These are phyloP conservation scores for Penicillium nucicola DNA, from an alignment of 495 filamentous ascomycete genomes.

Conservation along the genomic window DNA sequence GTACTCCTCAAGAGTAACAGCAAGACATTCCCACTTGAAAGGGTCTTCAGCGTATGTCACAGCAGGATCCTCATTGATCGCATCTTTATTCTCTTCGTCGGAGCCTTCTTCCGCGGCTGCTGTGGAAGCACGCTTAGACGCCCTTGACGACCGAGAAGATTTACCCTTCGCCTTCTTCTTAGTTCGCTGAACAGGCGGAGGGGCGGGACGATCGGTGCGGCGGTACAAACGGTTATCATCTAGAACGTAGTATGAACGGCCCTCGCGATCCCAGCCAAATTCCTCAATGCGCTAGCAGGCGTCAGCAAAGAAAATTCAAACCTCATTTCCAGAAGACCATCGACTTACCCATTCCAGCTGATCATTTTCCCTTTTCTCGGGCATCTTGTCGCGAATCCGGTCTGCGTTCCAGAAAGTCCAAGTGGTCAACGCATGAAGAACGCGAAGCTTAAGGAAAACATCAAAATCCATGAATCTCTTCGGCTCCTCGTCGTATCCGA, in stretches of 20 bases:
- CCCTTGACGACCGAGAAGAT: slow-evolving; percentile 64
- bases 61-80: slow-evolving; percentile 12
- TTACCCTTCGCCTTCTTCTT: slow-evolving; percentile 78
- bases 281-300: slow-evolving; percentile 80
- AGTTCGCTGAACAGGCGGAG: slow-evolving; percentile 47
- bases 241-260: slow-evolving; percentile 82
- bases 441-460: slow-evolving; percentile 78
- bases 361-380: slow-evolving; percentile 74
- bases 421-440: slow-evolving; percentile 85
- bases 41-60: slow-evolving; percentile 39
- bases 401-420: slow-evolving; percentile 88
- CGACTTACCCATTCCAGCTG: slow-evolving; percentile 77
- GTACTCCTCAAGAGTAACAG: slow-evolving; percentile 74
- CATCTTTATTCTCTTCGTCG: slow-evolving; percentile 48
- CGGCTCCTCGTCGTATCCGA: slow-evolving; percentile 73
- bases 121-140: slow-evolving; percentile 65
- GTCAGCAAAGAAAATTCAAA: slow-evolving; percentile 8
- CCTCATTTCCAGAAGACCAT: background rate
- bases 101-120: slow-evolving; percentile 52
- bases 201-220: slow-evolving; percentile 63
- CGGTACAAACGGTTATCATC: slow-evolving; percentile 94
- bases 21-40: slow-evolving; percentile 84
- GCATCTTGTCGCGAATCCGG: slow-evolving; percentile 80
- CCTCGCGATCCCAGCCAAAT: slow-evolving; percentile 81
- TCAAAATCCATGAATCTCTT: slow-evolving; percentile 77